Evolutionary conservation across 169 alveolate species (phyloP), one percentile per base, ranked within the genome.

Genomic region (Eimeria zaria): DNA sequence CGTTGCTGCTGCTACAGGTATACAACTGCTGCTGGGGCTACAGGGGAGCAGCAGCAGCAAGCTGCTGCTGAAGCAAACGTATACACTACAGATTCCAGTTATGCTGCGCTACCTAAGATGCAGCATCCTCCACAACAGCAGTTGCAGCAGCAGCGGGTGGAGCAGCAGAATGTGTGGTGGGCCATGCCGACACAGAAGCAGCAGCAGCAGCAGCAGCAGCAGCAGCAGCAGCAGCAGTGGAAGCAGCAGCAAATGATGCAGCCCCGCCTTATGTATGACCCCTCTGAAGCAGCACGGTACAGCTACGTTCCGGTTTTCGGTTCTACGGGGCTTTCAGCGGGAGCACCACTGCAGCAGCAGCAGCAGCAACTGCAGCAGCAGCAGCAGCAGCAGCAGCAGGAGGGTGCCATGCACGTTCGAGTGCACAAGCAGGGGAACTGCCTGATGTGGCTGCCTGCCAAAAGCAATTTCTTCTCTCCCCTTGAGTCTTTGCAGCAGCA

Each of bases 371-470:
- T 22, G 80, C 80, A 69, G 80, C 80, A 69, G 18, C 46, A 30
- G 78, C 78, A 30, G 80, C 80, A 69, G 87, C 87, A 76, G 87
- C 87, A 76, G 87, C 87, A 76, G 87, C 64, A 39, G 87, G 62
- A 76, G 27, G 87, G 60, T 4, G 24, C 60, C 87, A 41, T 76
- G 87, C 87, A 76, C n/a, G 55, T 76, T 24, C 48, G 87, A 9
- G 87, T 76, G 62, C 87, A 76, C 33, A 39, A 76, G 87, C 87
- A 76, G 30, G 87, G 87, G n/a, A 76, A 76, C 87, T 76, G 87
- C 87, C 36, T 76, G 9, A 76, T 48, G 55, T 76, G 87, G 87
- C 87, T 76, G 12, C 87, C 87, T 8, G 87, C 64, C 4, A 33
- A 76, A 16, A 36, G 44, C 27, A 33, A 16, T 0, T 76, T 41